Base-by-base conservation (phyloP, 2,329 filamentous ascomycete species). In the Rhinocladiella similis region DNA sequence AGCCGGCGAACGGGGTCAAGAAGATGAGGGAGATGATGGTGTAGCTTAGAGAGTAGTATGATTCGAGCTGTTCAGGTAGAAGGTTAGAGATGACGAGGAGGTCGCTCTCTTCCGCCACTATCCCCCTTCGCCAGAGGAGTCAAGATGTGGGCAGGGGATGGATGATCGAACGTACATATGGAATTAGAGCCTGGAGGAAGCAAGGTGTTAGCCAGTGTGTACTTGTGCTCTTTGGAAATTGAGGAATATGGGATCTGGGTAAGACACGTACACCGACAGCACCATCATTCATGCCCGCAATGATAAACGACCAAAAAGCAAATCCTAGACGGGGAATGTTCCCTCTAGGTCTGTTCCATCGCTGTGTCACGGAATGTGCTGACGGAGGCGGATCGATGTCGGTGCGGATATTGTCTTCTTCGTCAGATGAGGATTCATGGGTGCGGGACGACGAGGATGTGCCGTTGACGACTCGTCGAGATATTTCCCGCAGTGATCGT, bases 281-380 rank as follows among this genome's bases (percentile, higher is more conserved):
- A 1, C 78, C 77, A 64, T 83, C 81, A 42, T 83, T 83, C 22
- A 79, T 74, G 0, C 83, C 83, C 57, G 82, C 77, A 7, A 82
- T 76, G 6, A 81, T 66, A 56, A 86, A 81, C 7, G 78, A 80
- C 70, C 75, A 83, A 69, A 83, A 85, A 0, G 82, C 77, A 38
- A 82, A 71, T 20, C 50, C 59, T 2, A 64, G 51, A 12, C 62
- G 54, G 3, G 43, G 82, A 2, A 82, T 71, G 66, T 87, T 89
- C 35, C 76, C 75, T 10, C 72, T 69, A 0, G 87, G 81, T 20
- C 74, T 70, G 64, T 89, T 89, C 88, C 87, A 91, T 69, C 69
- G 73, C 50, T 58, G 56, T 3, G 50, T 36, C 25, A 56, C 42
- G 0, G 45, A 19, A 5, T 55, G 58, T 16, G 56, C 53, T 12